Conservation (phyloP, 805 yeast genomes). For the Cyberlindnera galapagoensis region DNA sequence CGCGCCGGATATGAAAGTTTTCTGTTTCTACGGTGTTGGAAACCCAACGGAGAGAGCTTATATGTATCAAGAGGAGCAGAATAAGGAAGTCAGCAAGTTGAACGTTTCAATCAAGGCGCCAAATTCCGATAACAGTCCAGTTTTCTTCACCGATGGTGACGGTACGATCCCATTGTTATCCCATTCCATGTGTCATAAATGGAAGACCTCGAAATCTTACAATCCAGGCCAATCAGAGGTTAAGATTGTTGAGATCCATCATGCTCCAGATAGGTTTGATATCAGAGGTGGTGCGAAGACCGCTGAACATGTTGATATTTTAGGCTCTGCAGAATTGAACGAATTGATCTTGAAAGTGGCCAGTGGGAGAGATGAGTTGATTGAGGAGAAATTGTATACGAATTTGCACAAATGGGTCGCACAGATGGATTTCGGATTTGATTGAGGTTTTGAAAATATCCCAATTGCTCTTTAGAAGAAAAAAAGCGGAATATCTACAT, state of each 20-base stretch:
- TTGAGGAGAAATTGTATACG: constrained; percentile 55
- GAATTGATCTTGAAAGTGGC: constrained; percentile 81
- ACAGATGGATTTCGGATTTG: constrained; percentile 18
- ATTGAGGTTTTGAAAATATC: neutral
- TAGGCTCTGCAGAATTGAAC: constrained; percentile 89
- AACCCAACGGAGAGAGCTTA: constrained; percentile 95
- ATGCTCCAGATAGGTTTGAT: constrained; percentile 90
- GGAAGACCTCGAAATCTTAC: constrained; percentile 66
- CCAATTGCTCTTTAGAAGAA: neutral
- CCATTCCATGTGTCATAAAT: constrained; percentile 86
- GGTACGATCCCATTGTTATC: constrained; percentile 89
- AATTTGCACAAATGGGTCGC: constrained; percentile 54
- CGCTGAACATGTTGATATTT: constrained; percentile 95
- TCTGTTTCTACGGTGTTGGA: constrained; percentile 93
- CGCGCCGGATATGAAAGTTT: constrained; percentile 88
- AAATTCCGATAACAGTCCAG: constrained; percentile 51
- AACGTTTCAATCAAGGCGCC: constrained; percentile 69
- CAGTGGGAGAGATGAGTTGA: constrained; percentile 66
- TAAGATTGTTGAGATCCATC: constrained; percentile 82
- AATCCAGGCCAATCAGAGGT: constrained; percentile 77
- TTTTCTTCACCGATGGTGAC: constrained; percentile 85
- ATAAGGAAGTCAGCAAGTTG: constrained; percentile 44
- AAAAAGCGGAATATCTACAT: no score
- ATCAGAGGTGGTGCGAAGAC: constrained; percentile 96
- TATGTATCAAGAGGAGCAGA: constrained; percentile 65